phyloP scores from a whole-genome alignment of 148 eudicot genomes.

The Rhododendron williamsianum region DNA sequence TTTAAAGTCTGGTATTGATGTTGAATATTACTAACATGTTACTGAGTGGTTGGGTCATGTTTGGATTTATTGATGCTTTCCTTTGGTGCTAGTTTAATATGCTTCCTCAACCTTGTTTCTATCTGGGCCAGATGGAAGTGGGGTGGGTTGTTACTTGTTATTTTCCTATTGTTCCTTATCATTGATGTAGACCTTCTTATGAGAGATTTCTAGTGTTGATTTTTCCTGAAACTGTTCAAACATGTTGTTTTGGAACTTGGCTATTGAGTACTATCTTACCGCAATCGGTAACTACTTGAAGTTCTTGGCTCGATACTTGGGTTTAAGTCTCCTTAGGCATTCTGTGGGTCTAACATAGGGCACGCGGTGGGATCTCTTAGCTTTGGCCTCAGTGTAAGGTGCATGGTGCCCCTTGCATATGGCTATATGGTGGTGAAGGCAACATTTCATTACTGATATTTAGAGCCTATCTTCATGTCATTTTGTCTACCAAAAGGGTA shows the following conservation, averaged over 20 bases:
- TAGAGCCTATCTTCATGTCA: background rate
- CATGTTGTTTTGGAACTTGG: background rate
- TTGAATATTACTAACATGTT: background rate
- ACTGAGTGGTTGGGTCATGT: background rate
- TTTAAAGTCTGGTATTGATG: background rate
- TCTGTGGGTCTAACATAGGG: background rate
- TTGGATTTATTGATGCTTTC: conserved; percentile 13
- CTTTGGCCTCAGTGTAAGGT: background rate
- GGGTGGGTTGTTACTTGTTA: conserved; percentile 12
- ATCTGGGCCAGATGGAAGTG: conserved; percentile 15
- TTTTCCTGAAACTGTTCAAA: background rate
- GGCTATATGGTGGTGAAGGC: background rate
- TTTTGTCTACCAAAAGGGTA: background rate
- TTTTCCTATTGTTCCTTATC: conserved; percentile 8
- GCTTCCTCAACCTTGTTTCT: conserved; percentile 8
- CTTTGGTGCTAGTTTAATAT: conserved; percentile 8
- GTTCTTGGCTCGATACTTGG: background rate
- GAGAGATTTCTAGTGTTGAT: background rate
- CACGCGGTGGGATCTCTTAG: background rate
- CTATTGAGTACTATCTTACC: background rate
- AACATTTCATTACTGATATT: background rate
- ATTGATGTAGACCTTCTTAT: background rate
- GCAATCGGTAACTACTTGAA: background rate
- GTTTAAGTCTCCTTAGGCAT: background rate
- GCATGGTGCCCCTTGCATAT: background rate